These are phyloP conservation scores for Neurospora sp. DNA, from an alignment of 2,329 filamentous ascomycete genomes.

Conservation along the genomic window DNA sequence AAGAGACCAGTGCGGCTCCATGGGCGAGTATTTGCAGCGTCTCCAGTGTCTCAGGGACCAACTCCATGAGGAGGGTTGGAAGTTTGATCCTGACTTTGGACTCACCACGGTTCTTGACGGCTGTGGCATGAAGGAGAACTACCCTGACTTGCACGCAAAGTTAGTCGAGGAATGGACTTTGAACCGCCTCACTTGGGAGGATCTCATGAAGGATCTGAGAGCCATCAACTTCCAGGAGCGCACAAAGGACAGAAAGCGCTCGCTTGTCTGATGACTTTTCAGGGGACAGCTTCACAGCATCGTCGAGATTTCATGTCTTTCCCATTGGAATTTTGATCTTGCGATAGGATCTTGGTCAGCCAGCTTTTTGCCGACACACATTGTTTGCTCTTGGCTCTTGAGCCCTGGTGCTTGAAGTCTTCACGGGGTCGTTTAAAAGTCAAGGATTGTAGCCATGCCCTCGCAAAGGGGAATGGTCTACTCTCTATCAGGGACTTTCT, in stretches of 20 bases:
- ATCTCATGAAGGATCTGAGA: background rate
- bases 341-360: background rate
- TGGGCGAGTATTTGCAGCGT: background rate
- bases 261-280: background rate
- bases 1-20: background rate
- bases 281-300: background rate
- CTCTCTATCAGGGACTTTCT: background rate
- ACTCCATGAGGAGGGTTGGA: background rate
- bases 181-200: background rate
- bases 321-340: background rate
- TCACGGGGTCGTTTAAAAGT: background rate
- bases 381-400: background rate
- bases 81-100: background rate
- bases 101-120: background rate
- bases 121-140: background rate
- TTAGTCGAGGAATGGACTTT: background rate
- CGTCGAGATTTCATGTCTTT: background rate
- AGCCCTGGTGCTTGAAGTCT: background rate
- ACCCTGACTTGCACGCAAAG: background rate
- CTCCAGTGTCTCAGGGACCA: background rate
- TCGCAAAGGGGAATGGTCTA: background rate
- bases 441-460: background rate
- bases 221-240: background rate
- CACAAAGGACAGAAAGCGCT: background rate
- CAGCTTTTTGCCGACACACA: background rate